These are phyloP conservation scores for Kwoniella sp. DNA, from an alignment of 768 basidiomycete genomes.

Conservation along the genomic window DNA sequence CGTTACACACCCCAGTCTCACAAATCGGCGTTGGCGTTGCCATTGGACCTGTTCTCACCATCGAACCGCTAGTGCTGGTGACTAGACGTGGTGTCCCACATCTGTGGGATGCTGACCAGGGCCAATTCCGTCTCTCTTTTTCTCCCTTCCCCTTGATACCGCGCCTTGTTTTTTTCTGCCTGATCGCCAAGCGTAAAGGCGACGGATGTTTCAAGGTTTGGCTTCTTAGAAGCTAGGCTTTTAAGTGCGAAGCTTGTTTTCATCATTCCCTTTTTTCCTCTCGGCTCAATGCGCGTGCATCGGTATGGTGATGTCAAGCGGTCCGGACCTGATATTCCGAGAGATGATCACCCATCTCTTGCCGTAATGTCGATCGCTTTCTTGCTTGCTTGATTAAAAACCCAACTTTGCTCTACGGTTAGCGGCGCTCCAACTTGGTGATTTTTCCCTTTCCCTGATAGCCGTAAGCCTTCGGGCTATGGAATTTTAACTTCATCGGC, in stretches of 20 bases:
- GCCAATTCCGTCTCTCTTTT: neutral
- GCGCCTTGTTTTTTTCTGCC: neutral
- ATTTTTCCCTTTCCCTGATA: neutral
- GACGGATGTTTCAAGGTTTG: neutral
- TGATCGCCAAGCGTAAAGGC: neutral
- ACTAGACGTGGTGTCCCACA: neutral
- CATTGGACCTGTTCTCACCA: neutral
- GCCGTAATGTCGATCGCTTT: neutral
- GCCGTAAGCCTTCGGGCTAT: neutral
- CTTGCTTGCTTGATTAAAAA: neutral
- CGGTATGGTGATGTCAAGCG: neutral
- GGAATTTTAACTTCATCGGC: neutral
- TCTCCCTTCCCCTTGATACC: neutral
- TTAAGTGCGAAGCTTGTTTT: neutral
- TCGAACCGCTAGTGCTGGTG: neutral
- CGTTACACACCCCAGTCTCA: slow-evolving; percentile 2
- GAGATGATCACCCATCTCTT: neutral
- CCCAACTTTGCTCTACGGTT: neutral
- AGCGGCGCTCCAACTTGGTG: neutral
- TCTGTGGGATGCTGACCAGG: neutral
- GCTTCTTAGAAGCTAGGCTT: neutral
- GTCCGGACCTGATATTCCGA: slow-evolving; percentile 1
- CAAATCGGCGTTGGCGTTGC: neutral
- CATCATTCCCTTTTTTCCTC: neutral
- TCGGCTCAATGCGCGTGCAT: neutral